Evolutionary conservation across 1,139 yeast species (phyloP), one percentile per base, ranked within the genome.

Genomic region (Geotrichum fermentans): DNA sequence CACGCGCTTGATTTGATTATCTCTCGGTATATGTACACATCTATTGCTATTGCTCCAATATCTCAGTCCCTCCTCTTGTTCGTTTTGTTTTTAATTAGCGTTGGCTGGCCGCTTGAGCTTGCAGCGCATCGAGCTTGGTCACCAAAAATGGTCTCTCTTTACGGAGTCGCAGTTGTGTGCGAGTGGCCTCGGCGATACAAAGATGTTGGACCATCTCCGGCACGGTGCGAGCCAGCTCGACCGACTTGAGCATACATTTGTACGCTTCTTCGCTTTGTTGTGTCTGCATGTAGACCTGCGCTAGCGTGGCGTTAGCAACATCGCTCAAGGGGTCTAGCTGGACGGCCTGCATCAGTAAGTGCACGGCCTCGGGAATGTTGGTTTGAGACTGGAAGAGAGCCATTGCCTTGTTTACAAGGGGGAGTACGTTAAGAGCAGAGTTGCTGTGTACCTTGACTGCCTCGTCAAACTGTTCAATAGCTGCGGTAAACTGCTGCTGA

Each of bases 121-220:
- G 43, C 20, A 58, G 40, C n/a, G 45, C 35, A 45, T 62, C 68
- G 45, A 67, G 54, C 37, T 61, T 57, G 48, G 57, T 57, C 37
- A 65, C 59, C 39, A 67, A 52, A 29, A 56, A 58, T 24, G 71
- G 71, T 36, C 68, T 57, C 55, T 67, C 70, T 35, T 54, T 53
- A 44, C 58, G 51, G 41, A 67, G 58, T 35, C 70, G 60, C 46
- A 56, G 43, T 24, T 41, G 41, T 37, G 67, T 60, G 40, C 58
- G 57, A 38, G 71, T 66, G 55, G 96, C 97, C 71, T 88, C 97
- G 54, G 95, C 94, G 62, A 87, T 86, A 30, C 95, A 83, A 55
- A 89, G 82, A 50, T 96, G 95, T 72, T 89, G 97, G 53, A 85
- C 75, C 72, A 89, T 85, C 72, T 92, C 97, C 56, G 83, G 87